Base-by-base conservation (phyloP, 1,284 basidiomycete genomes). In the Cryptococcus neoformans region DNA sequence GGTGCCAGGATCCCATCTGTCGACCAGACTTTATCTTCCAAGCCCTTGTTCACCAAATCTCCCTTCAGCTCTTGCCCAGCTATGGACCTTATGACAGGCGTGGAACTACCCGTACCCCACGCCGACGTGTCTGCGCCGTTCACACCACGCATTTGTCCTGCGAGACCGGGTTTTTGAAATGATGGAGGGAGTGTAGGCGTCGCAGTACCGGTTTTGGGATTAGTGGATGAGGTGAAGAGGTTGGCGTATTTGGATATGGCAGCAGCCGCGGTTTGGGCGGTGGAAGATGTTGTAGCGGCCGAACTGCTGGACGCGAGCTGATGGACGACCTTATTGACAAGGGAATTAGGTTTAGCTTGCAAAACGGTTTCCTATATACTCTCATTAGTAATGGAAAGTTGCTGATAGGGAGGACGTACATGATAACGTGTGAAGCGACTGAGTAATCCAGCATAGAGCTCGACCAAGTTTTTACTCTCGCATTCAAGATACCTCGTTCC, bases 241-340 rank as follows among this genome's bases (percentile, higher is more conserved):
- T 89, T 88, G 53, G 90, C 89, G 64, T 92, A 89, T 59, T 90
- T 86, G 79, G 77, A 67, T 48, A 79, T 70, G 2, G 74, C 75
- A 6, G 77, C 71, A 1, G 79, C 88, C 21, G 21, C 21, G 21
- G 21, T 21, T 0, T 90, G 89, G 35, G 74, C 72, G 17, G 73
- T 72, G 0, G 77, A 71, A 1, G 74, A 69, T 0, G 88, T 86
- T 0, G 81, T 80, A 6, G 65, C 8, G 82, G 82, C 14, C 82
- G 82, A 6, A 0, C 88, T 85, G 2, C 88, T 85, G 0, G 87
- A 85, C 47, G 91, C 87, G 45, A 97, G 83, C 68, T 93, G 92
- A 69, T 91, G 89, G 44, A 96, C 91, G 79, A 99, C 86, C 38
- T 93, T 88, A 71, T 96, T 92, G 65, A 99, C 90, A 79, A 85